Evolutionary conservation across 176 grass and related monocot species (phyloP).

Genomic region (Dendrocalamus sinicus): DNA sequence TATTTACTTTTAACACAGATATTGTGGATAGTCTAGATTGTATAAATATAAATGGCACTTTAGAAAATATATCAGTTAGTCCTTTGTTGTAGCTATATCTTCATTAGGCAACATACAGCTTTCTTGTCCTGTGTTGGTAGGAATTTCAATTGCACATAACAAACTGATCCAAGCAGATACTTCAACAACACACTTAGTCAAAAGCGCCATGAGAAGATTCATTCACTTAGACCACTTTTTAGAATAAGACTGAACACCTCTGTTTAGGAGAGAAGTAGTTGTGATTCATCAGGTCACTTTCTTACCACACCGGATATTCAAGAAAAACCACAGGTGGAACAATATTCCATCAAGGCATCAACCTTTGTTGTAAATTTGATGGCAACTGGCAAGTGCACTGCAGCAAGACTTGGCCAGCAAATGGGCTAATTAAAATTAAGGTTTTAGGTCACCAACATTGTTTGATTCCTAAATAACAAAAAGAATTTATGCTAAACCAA

Average conservation of each 20-base stretch:
- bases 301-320: neutral
- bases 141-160: neutral
- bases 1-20: no score
- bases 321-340: neutral
- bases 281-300: neutral
- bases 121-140: neutral
- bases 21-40: no score
- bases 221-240: neutral
- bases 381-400: neutral
- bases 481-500: neutral
- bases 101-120: neutral
- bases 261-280: neutral
- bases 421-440: neutral
- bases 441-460: neutral
- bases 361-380: constrained; percentile 21
- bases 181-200: constrained; percentile 1
- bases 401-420: neutral
- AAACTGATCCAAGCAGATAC: constrained; percentile 10
- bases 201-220: neutral
- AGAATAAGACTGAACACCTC: neutral
- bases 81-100: constrained; percentile 10
- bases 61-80: constrained; percentile 2
- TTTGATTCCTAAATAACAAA: neutral
- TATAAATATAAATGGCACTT: neutral
- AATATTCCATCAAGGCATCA: neutral